Conservation (phyloP, 148 eudicot species). For the Rhododendron kiyosumense region DNA sequence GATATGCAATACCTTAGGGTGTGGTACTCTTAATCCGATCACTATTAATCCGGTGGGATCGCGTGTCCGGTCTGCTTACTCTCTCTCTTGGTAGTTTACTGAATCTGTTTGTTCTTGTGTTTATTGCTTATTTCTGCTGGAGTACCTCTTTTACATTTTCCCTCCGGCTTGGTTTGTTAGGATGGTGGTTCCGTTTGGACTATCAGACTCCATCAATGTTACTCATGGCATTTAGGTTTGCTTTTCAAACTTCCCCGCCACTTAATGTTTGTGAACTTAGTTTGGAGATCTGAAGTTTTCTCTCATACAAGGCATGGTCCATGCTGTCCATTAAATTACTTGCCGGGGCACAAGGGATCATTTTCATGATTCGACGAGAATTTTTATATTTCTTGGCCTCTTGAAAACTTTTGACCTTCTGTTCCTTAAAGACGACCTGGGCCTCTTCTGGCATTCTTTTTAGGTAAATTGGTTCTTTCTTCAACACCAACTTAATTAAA, state of each 20-base stretch:
- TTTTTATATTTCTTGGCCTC: not conserved
- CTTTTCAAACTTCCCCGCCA: not conserved
- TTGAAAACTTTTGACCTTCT: not conserved
- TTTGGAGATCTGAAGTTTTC: not conserved
- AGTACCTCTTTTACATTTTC: not conserved
- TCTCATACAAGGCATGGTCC: not conserved
- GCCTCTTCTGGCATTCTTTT: not conserved
- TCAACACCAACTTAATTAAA: not conserved
- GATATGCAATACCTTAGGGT: not conserved
- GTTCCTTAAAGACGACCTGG: not conserved
- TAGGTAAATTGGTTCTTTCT: not conserved
- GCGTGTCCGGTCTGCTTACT: not conserved
- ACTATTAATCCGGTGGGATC: not conserved
- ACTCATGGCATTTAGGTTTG: not conserved
- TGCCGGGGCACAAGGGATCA: not conserved
- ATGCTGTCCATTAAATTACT: slow-evolving; percentile 6
- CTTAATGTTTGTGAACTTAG: not conserved
- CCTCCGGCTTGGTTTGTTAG: not conserved
- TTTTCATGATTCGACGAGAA: not conserved
- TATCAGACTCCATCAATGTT: not conserved
- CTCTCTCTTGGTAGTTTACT: not conserved
- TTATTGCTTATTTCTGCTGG: not conserved
- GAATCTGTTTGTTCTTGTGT: not conserved
- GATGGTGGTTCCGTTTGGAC: not conserved
- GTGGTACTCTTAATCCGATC: not conserved